A percentile compares a stretch with the other conserved stretches of the same genome.
Conservation (phyloP, 495 filamentous ascomycete species). For the Xylaria nigripes region DNA sequence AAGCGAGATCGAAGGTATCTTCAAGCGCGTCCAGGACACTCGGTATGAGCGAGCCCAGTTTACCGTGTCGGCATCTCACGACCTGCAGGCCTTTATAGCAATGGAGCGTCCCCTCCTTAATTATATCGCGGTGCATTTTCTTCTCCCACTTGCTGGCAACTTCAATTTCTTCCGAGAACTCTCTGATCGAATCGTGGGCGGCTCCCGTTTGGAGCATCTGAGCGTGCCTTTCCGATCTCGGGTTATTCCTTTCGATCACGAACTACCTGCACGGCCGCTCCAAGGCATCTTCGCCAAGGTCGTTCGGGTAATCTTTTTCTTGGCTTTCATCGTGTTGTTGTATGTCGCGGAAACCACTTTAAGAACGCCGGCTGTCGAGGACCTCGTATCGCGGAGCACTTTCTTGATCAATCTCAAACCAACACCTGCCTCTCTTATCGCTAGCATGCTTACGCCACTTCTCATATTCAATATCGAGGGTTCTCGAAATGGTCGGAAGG, state of each 20-base stretch:
- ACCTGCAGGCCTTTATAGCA: background rate
- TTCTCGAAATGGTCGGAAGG: slow-evolving; percentile 10
- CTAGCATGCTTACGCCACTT: slow-evolving; percentile 12
- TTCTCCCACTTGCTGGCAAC: background rate
- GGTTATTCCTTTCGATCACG: slow-evolving; percentile 4
- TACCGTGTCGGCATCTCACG: background rate
- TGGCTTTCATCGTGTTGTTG: background rate
- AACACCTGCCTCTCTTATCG: slow-evolving; percentile 2
- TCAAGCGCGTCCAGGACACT: slow-evolving; percentile 2
- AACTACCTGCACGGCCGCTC: slow-evolving; percentile 11
- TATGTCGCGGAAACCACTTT: background rate
- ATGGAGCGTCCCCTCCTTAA: slow-evolving; percentile 1
- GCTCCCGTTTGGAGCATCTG: background rate
- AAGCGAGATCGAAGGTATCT: slow-evolving; percentile 5
- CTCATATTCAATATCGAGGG: slow-evolving; percentile 20
- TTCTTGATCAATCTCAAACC: background rate
- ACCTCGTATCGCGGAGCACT: background rate
- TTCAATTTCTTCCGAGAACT: background rate
- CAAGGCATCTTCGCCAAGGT: background rate
- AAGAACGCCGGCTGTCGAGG: background rate
- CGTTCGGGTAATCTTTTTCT: background rate
- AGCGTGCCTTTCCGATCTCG: background rate
- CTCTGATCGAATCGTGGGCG: background rate
- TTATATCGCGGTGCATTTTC: background rate
- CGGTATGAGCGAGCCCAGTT: background rate